These are phyloP conservation scores for Chloris gayana DNA, from an alignment of 176 grass and related monocot species.

Conservation along the genomic window DNA sequence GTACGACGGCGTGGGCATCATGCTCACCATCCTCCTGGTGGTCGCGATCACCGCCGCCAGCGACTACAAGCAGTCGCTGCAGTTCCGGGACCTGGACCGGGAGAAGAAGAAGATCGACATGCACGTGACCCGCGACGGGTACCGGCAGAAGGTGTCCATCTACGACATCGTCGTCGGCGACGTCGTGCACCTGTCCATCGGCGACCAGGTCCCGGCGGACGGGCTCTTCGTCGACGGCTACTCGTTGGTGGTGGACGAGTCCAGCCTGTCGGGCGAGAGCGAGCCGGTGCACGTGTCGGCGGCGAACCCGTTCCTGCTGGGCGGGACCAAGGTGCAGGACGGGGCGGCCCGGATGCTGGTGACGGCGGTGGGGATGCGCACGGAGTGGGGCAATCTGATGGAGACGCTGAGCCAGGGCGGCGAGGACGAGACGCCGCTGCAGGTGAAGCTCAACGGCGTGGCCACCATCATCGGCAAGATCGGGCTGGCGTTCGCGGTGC, in stretches of 20 bases:
- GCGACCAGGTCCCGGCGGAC: constrained; percentile 88
- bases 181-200: constrained; percentile 83
- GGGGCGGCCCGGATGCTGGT: constrained; percentile 83
- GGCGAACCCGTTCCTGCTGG: constrained; percentile 73
- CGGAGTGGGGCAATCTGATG: constrained; percentile 98
- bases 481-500: constrained; percentile 72
- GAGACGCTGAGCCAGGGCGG: constrained; percentile 87
- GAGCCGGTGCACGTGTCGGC: constrained; percentile 69
- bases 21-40: constrained; percentile 80
- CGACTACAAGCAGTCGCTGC: constrained; percentile 95
- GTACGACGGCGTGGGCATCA: constrained; percentile 86
- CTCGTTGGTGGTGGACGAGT: constrained; percentile 82
- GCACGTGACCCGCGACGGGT: constrained; percentile 86
- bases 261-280: constrained; percentile 87
- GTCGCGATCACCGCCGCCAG: constrained; percentile 84
- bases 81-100: constrained; percentile 88
- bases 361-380: constrained; percentile 89
- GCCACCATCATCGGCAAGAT: constrained; percentile 99
- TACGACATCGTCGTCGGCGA: constrained; percentile 93
- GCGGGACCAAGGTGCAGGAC: constrained; percentile 99
- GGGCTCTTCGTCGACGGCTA: constrained; percentile 83
- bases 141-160: constrained; percentile 88
- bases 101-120: constrained; percentile 98
- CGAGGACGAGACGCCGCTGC: constrained; percentile 94
- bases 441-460: constrained; percentile 97